Evolutionary conservation across 2,329 filamentous ascomycete species (phyloP), one percentile per base, ranked within the genome.

Genomic region (Talaromyces sp.): DNA sequence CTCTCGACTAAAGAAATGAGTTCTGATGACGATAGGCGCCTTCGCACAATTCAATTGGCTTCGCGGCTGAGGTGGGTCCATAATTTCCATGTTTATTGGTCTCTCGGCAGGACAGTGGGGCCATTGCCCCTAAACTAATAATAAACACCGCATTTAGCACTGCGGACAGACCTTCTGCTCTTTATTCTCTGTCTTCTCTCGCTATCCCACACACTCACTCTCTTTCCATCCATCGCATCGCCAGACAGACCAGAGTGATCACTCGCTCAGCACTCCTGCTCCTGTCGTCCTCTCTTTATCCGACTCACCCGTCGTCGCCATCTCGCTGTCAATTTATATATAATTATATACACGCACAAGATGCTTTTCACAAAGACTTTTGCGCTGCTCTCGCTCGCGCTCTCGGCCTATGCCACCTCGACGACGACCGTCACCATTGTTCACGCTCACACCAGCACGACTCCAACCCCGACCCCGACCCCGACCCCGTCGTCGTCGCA

Each of bases 311-410:
- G 49, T 29, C 49, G 24, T 52, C 49, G 49, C 24, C 24, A 52
- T 29, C 7, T 26, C 26, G 26, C 26, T 27, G 26, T 27, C n/a
- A n/a, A 53, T 43, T 13, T 13, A 52, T 58, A 17, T 14, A 29
- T 35, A 32, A 11, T 35, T 10, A 41, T 19, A 41, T 29, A 3
- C 14, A 53, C n/a, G 14, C 38, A 55, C 60, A 67, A 64, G 11
- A 75, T 75, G 73, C 68, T 73, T 52, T 66, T 75, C 67, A 64
- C 66, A 63, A 76, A 74, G 63, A 59, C 69, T 61, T 62, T 75
- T 57, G 53, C 73, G 38, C 61, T 74, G 56, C 63, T 69, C 52
- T 63, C 64, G 31, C 65, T 69, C 49, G 68, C 67, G 49, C 63
- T 65, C 31, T 60, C 66, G 5, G 53, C 65, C 26, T 55, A 66